These are phyloP conservation scores for Lizonia empirigonia DNA, from an alignment of 2,329 filamentous ascomycete genomes.

Conservation along the genomic window DNA sequence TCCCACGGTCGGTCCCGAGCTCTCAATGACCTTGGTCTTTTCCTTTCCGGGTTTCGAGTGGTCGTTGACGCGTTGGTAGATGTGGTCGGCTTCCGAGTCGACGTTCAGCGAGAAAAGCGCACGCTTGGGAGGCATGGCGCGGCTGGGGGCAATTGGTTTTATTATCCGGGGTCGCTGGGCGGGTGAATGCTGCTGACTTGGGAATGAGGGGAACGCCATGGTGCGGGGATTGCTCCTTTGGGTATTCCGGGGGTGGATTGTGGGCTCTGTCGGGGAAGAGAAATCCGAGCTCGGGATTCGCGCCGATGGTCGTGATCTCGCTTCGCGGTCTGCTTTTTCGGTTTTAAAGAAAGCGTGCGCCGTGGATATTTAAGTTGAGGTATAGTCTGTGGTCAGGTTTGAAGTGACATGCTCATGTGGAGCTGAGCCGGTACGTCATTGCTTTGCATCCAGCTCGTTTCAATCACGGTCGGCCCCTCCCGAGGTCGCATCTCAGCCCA, in stretches of 20 bases:
- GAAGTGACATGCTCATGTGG: conserved; percentile 9
- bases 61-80: conserved; percentile 47
- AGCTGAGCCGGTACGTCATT: conserved; percentile 16
- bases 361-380: not conserved
- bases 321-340: not conserved
- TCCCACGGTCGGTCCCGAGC: conserved; percentile 40
- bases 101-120: conserved; percentile 48
- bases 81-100: conserved; percentile 48
- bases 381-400: not conserved
- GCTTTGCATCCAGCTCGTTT: too few species aligned
- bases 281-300: conserved; percentile 24
- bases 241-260: conserved; percentile 36
- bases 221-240: conserved; percentile 31
- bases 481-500: not conserved
- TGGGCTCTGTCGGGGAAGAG: conserved; percentile 12
- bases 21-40: conserved; percentile 44
- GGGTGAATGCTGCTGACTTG: conserved; percentile 16
- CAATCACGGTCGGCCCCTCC: too few species aligned
- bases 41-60: conserved; percentile 41
- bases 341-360: not conserved
- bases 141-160: conserved; percentile 14
- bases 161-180: conserved; percentile 34
- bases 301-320: conserved; percentile 19
- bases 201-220: conserved; percentile 21
- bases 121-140: conserved; percentile 36